Conservation (phyloP, 176 grass and related monocot species). For the Raddia distichophylla region DNA sequence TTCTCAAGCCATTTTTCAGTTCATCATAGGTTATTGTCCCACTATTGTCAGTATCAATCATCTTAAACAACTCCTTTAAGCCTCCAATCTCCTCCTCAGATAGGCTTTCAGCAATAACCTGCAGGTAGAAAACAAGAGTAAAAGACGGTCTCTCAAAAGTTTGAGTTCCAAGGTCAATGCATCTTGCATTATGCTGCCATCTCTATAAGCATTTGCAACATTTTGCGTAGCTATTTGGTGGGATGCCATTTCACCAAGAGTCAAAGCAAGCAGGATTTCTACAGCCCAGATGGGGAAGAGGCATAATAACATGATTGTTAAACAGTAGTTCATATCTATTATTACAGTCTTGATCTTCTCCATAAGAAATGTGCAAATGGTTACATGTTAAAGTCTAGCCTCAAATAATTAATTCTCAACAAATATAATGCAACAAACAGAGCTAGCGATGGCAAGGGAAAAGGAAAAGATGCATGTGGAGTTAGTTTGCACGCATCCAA, state of each 20-base stretch:
- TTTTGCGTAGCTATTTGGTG: conserved; percentile 5
- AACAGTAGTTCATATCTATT: background rate
- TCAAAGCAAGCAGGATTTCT: conserved; percentile 16
- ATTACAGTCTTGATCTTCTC: background rate
- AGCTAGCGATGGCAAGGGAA: background rate
- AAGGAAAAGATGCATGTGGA: conserved; percentile 5
- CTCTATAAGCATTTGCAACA: conserved; percentile 28
- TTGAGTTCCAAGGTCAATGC: conserved; percentile 14
- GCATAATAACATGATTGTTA: conserved; percentile 5
- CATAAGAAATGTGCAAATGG: background rate
- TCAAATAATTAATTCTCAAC: background rate
- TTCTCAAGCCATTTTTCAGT: conserved; percentile 83
- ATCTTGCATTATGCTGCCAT: conserved; percentile 9
- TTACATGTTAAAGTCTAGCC: conserved; percentile 19
- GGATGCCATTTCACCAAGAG: conserved; percentile 10
- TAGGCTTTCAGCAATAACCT: conserved; percentile 97
- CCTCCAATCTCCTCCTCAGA: conserved; percentile 98
- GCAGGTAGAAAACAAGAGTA: conserved; percentile 25
- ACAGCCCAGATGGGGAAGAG: conserved; percentile 5
- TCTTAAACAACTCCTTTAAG: conserved; percentile 94
- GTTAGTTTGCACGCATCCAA: conserved; percentile 1
- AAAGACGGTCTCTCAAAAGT: conserved; percentile 3
- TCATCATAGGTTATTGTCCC: conserved; percentile 97
- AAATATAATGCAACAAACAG: conserved; percentile 8
- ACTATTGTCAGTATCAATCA: conserved; percentile 97